phyloP scores from a whole-genome alignment of 768 basidiomycete genomes.

The Boletellus emodensis region DNA sequence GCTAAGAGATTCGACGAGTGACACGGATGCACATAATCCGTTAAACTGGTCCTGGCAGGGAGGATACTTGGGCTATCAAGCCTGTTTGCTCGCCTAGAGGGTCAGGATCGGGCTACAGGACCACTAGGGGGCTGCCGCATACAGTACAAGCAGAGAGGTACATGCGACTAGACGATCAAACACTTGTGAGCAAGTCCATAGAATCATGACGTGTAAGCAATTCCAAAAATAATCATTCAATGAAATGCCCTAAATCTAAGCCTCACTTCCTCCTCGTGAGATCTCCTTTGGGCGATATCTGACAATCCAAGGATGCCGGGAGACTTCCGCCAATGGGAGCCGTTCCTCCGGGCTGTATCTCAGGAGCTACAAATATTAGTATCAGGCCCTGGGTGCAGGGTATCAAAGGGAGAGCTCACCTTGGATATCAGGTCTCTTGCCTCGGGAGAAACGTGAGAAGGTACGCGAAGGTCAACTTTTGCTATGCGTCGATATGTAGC shows the following conservation, averaged over 20 bases:
- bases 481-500: slow-evolving; percentile 91
- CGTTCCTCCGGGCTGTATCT: slow-evolving; percentile 77
- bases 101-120: too few species aligned
- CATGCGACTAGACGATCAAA: slow-evolving; percentile 12
- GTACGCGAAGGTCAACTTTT: slow-evolving; percentile 69
- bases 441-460: slow-evolving; percentile 38
- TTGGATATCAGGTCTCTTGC: slow-evolving; percentile 45
- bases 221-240: background rate
- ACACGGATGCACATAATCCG: too few species aligned
- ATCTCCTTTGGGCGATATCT: slow-evolving; percentile 55
- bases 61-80: too few species aligned
- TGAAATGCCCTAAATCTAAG: slow-evolving; percentile 4
- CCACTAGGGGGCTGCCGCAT: too few species aligned
- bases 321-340: slow-evolving; percentile 68
- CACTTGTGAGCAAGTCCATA: background rate
- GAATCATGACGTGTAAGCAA: background rate
- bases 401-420: slow-evolving; percentile 20
- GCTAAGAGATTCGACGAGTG: too few species aligned
- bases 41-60: too few species aligned
- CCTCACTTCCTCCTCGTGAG: slow-evolving; percentile 27
- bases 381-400: slow-evolving; percentile 1
- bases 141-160: slow-evolving; percentile 13
- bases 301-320: slow-evolving; percentile 83
- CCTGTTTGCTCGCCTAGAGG: too few species aligned
- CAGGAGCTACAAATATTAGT: slow-evolving; percentile 58